A percentile compares a stretch with the other conserved stretches of the same genome.
These are phyloP conservation scores for Cystobasidium tubakii DNA, from an alignment of 768 basidiomycete genomes.

Conservation along the genomic window DNA sequence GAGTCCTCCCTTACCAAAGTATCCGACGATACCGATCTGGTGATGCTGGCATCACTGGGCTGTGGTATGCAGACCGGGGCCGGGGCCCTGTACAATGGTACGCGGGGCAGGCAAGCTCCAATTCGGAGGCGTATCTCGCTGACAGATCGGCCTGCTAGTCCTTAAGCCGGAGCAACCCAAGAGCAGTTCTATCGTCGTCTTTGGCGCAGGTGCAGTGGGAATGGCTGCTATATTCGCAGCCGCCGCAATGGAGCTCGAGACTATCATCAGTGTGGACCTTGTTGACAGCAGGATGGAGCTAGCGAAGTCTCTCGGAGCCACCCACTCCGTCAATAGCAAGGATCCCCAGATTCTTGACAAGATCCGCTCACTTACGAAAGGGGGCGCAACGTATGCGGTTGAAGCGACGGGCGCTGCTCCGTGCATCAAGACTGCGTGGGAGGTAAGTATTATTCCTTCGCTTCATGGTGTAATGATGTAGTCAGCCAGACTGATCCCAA, in stretches of 20 bases:
- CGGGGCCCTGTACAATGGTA: slow-evolving; percentile 42
- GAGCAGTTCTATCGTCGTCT: slow-evolving; percentile 34
- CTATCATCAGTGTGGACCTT: slow-evolving; percentile 44
- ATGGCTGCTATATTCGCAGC: slow-evolving; percentile 43
- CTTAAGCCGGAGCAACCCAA: slow-evolving; percentile 19
- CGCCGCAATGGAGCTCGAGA: slow-evolving; percentile 29
- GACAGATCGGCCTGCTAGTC: too few species aligned
- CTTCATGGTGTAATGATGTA: too few species aligned
- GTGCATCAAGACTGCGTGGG: slow-evolving; percentile 37
- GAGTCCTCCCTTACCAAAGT: slow-evolving; percentile 41
- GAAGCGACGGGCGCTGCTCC: slow-evolving; percentile 40
- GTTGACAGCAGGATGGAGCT: slow-evolving; percentile 25
- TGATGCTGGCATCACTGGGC: slow-evolving; percentile 38
- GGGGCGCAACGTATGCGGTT: slow-evolving; percentile 40
- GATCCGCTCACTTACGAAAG: too few species aligned
- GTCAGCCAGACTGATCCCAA: too few species aligned
- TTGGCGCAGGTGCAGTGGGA: slow-evolving; percentile 44
- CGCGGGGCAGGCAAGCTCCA: too few species aligned
- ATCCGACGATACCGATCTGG: slow-evolving; percentile 32
- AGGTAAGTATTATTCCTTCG: too few species aligned
- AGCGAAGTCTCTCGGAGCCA: slow-evolving; percentile 40
- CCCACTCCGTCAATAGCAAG: slow-evolving; percentile 36
- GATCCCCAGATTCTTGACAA: too few species aligned
- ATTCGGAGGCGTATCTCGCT: too few species aligned
- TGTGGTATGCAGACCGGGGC: slow-evolving; percentile 44